These are phyloP conservation scores for Pleodorina starrii DNA, from an alignment of 139 green algal genomes.

Conservation along the genomic window DNA sequence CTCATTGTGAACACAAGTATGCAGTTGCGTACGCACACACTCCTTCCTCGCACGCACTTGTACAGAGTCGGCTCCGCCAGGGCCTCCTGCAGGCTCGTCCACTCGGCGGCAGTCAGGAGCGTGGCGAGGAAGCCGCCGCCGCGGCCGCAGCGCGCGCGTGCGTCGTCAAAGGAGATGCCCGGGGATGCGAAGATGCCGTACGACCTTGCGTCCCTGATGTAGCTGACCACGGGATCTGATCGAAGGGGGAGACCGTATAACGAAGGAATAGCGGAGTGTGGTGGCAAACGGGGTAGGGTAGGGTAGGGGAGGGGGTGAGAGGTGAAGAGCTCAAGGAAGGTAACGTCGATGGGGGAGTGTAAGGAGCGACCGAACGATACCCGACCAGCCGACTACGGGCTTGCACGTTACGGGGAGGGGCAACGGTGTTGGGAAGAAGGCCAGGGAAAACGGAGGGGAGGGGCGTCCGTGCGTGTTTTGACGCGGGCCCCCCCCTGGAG, in stretches of 20 bases:
- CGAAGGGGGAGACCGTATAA: neutral
- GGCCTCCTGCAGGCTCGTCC: neutral
- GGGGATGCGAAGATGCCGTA: conserved; percentile 3
- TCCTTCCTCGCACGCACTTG: conserved; percentile 4
- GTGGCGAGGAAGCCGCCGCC: conserved; percentile 17
- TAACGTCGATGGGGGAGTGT: no score
- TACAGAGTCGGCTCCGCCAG: neutral
- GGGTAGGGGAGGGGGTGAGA: neutral
- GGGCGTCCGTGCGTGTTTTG: no score
- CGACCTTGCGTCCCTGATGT: neutral
- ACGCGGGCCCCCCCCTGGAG: no score
- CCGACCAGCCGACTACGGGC: no score
- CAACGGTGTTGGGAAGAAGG: no score
- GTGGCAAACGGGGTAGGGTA: neutral
- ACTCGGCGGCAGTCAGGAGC: neutral
- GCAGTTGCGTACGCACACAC: no score
- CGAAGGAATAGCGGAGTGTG: neutral
- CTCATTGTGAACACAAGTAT: no score
- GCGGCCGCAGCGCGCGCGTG: conserved; percentile 3
- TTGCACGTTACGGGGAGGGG: no score
- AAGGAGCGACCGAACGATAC: no score
- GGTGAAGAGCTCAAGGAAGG: no score
- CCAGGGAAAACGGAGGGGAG: no score
- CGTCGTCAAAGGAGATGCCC: neutral
- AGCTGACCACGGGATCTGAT: neutral